Evolutionary conservation across 129 eudicot genomes (phyloP), one percentile per base, ranked within the genome.

Genomic region (Chrysanthemum seticuspe): DNA sequence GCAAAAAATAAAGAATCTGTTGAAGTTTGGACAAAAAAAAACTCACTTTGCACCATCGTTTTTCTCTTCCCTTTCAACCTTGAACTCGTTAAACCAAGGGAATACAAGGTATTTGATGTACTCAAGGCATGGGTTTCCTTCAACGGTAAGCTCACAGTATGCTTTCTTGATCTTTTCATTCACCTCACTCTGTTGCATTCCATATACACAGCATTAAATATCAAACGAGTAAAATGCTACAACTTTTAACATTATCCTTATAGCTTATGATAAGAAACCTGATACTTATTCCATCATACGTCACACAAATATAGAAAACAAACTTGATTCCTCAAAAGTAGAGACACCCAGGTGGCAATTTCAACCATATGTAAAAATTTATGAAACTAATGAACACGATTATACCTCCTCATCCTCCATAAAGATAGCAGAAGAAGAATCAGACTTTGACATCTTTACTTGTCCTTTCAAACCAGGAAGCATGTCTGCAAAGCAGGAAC

Each of bases 401-500:
- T 36, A 69, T 82, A 80, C 90, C 87, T 85, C 90, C 51, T 85
- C 88, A 80, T 88, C 90, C 60, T 88, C 95, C 88, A 85, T 85
- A 77, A 53, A 87, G 25, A 85, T 73, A 29, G 88, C 68, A 48
- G 88, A 88, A 21, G 84, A 70, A 52, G 84, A 74, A 66, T 88
- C 95, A 68, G 84, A 77, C 71, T 88, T 88, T 45, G 95, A 80
- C 95, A 88, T 88, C 80, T 85, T 88, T 36, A 75, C 87, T 75
- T 88, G 95, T 11, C 88, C 90, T 75, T 53, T 79, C 77, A 89
- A 77, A 65, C 92, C 96, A 69, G 92, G 89, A 56, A 89, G 87
- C 90, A 84, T 80, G 74, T 86, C 96, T 89, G 76, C 80, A 70
- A 51, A 67, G 29, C 13, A 7, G 62, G 81, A 66, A 57, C 21